Base-by-base conservation (phyloP, 2,329 filamentous ascomycete genomes). In the Fusarium redolens region DNA sequence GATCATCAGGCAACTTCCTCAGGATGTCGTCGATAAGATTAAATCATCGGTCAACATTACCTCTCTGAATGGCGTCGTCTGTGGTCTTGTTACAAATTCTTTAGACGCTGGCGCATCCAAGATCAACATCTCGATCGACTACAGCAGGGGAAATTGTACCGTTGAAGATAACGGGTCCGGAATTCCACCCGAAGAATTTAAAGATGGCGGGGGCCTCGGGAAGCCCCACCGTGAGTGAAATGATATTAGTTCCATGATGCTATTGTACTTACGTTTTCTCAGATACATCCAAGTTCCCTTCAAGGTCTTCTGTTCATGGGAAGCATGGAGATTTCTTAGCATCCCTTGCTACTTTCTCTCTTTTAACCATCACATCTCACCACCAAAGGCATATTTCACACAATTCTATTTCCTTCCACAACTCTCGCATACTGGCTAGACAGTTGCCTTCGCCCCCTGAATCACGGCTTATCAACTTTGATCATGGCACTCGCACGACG, bases 121-220 rank as follows among this genome's bases (percentile, higher is more conserved):
- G 61, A 83, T 98, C 69, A 89, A 89, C 59, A 85, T 97, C 61
- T 88, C 86, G 2, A 85, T 97, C 28, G 93, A 98, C 82, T 94
- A 94, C 79, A 81, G 83, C 59, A 90, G 92, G 30, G 96, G 95
- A 9, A 90, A 88, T 74, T 97, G 95, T 81, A 86, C 87, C 0
- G 88, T 98, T 9, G 93, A 97, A 78, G 96, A 99, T 79, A 88
- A 98, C 82, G 96, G 96, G 3, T 63, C 85, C 20, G 96, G 96
- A 1, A 97, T 99, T 50, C 79, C 85, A 3, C 89, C 92, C 2
- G 78, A 81, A 4, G 95, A 98, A 74, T 98, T 98, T 75, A 78
- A 78, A n/a, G 84, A 88, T 5, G 80, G 83, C 50, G 94, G 94
- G 8, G 92, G 93, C 0, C 84, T 98, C 22, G 92, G 90, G 30